Percentiles rank a stretch among this genome's conserved stretches.
Evolutionary conservation across 2,329 filamentous ascomycete species (phyloP).

Genomic region (Cladosporium velox): DNA sequence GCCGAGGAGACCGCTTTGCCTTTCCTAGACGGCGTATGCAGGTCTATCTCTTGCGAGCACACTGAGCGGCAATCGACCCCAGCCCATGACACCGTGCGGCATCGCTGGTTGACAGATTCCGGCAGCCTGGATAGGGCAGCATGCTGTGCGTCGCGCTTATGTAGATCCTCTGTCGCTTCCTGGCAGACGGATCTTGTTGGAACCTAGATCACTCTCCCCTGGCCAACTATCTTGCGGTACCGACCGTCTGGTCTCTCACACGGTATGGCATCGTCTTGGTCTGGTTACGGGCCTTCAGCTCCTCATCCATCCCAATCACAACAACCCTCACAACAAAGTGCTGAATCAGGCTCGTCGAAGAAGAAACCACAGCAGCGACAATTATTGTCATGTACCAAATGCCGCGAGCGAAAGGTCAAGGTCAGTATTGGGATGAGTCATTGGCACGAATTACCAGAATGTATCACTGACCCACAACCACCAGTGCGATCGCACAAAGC

Average conservation of each 20-base stretch:
- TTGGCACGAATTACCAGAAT: not conserved
- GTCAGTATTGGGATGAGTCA: slow-evolving; percentile 32
- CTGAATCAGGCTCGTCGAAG: slow-evolving; percentile 26
- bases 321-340: slow-evolving; percentile 25
- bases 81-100: slow-evolving; percentile 16
- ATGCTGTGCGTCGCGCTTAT: slow-evolving; percentile 37
- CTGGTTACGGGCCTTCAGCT: slow-evolving; percentile 31
- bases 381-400: slow-evolving; percentile 52
- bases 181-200: slow-evolving; percentile 21
- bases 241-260: slow-evolving; percentile 8
- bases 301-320: slow-evolving; percentile 27
- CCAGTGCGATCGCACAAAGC: slow-evolving; percentile 53
- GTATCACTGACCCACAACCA: slow-evolving; percentile 16
- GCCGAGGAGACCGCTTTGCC: slow-evolving; percentile 1
- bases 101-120: slow-evolving; percentile 25
- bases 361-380: slow-evolving; percentile 47
- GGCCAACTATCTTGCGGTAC: not conserved
- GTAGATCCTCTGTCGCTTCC: slow-evolving; percentile 28
- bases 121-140: slow-evolving; percentile 31
- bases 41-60: slow-evolving; percentile 13
- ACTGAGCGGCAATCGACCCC: slow-evolving; percentile 5
- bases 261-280: slow-evolving; percentile 34
- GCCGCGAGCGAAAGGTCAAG: slow-evolving; percentile 52
- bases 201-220: slow-evolving; percentile 15
- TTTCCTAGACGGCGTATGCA: slow-evolving; percentile 16